phyloP scores from a whole-genome alignment of 495 filamentous ascomycete genomes.

The Pyrenula aspistea region DNA sequence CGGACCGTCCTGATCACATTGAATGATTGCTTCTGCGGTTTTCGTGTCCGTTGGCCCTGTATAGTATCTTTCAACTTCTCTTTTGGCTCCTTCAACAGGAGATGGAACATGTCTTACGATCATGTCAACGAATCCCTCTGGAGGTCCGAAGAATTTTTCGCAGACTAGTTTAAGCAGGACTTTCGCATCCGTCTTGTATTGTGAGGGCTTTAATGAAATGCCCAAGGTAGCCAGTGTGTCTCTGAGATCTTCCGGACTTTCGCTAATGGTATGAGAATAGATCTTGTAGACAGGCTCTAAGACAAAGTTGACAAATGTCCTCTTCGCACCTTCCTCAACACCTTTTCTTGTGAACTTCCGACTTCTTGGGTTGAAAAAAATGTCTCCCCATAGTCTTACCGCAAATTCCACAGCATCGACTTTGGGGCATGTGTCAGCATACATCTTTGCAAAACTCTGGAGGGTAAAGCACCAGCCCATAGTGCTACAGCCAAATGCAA shows the following conservation, averaged over 20 bases:
- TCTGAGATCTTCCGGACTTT: constrained; percentile 78
- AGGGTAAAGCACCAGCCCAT: constrained; percentile 98
- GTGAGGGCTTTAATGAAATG: constrained; percentile 78
- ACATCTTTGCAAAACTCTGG: constrained; percentile 89
- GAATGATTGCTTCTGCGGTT: constrained; percentile 63
- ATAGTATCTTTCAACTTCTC: constrained; percentile 73
- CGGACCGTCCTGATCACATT: constrained; percentile 82
- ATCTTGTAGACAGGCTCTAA: constrained; percentile 96
- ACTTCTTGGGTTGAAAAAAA: constrained; percentile 86
- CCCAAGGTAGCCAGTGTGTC: constrained; percentile 67
- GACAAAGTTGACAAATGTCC: constrained; percentile 89
- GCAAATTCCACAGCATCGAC: constrained; percentile 73
- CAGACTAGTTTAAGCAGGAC: constrained; percentile 82
- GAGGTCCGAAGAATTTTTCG: constrained; percentile 86
- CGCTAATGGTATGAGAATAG: constrained; percentile 89
- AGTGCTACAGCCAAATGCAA: constrained; percentile 80
- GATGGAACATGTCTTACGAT: constrained; percentile 82
- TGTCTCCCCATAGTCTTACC: constrained; percentile 82
- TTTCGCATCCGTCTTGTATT: constrained; percentile 81
- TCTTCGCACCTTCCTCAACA: constrained; percentile 65
- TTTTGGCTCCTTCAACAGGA: constrained; percentile 64
- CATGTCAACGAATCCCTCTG: constrained; percentile 93
- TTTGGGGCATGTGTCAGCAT: constrained; percentile 74
- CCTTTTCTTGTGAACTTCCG: constrained; percentile 84
- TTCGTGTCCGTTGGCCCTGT: constrained; percentile 90